Base-by-base conservation (phyloP, 768 basidiomycete genomes). In the Suillus decipiens region DNA sequence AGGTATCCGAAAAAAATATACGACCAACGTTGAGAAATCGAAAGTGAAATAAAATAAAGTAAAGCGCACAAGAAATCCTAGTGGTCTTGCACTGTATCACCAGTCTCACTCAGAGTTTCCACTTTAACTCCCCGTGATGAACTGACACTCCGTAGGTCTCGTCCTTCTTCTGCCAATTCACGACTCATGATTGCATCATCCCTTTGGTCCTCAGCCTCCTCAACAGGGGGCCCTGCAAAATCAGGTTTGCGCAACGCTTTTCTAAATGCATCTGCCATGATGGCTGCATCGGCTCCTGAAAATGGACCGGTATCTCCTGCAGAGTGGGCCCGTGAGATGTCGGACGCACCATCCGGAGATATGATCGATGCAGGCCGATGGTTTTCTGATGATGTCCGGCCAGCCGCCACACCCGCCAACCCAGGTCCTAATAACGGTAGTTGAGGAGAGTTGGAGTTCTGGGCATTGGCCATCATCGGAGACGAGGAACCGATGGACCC, bases 201-300 rank as follows among this genome's bases (percentile, higher is more conserved):
- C 62, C 75, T 76, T 33, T 73, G 70, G 34, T 85, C 88, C 43
- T 75, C 74, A 34, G 66, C 69, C 71, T 93, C 92, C 69, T 91
- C 90, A 15, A 87, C 82, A 3, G 87, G 83, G 60, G 81, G 73
- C 22, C 76, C 84, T n/a, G 88, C 83, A 74, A 95, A 96, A 72
- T 93, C 93, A 11, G 95, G 94, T 73, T 94, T 94, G 73, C 94
- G 83, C 71, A 96, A 79, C 67, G 90, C 91, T 73, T 90, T 87
- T 70, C 95, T 82, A 78, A 96, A 96, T 7, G 95, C 95, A 78
- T 93, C 89, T 45, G 94, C 93, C 87, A 96, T 92, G 72, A 95
- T 91, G 43, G 92, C 92, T 60, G 95, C 95, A 75, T 96, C 94
- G 24, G 90, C 88, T 22, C 86, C 88, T 51, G 88, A 89, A 76